A percentile compares a stretch with the other conserved stretches of the same genome.
phyloP scores from a whole-genome alignment of 129 eudicot species.

The Pittosporum tobira region DNA sequence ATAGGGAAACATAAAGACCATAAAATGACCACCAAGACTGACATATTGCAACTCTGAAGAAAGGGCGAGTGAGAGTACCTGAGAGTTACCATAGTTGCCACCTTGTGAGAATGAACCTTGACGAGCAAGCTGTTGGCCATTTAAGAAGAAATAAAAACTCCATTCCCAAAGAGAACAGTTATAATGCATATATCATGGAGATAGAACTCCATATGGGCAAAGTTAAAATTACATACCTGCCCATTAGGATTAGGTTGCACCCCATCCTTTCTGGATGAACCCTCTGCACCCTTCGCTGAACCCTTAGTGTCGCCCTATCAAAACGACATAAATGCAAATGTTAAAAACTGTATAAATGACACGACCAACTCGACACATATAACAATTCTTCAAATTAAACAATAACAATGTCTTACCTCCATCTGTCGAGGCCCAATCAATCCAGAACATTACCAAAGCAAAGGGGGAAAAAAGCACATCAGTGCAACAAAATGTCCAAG shows the following conservation, averaged over 20 bases:
- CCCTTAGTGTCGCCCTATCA: slow-evolving; percentile 75
- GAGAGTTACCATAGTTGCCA: slow-evolving; percentile 51
- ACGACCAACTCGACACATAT: background rate
- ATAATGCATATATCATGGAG: background rate
- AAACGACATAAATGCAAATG: background rate
- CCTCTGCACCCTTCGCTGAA: slow-evolving; percentile 66
- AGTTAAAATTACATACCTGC: slow-evolving; percentile 30
- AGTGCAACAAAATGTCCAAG: slow-evolving; percentile 11
- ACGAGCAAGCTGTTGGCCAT: slow-evolving; percentile 37
- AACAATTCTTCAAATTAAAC: background rate
- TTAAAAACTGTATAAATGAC: background rate
- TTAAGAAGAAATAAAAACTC: slow-evolving; percentile 1
- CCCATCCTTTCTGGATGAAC: slow-evolving; percentile 54
- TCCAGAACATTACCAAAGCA: slow-evolving; percentile 16
- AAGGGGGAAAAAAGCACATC: slow-evolving; percentile 10
- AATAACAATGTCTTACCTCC: slow-evolving; percentile 51
- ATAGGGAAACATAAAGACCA: background rate
- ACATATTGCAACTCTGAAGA: background rate
- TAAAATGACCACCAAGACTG: background rate
- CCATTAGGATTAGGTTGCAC: slow-evolving; percentile 32
- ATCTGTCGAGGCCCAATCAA: slow-evolving; percentile 33
- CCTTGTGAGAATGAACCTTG: slow-evolving; percentile 59
- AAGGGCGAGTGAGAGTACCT: slow-evolving; percentile 29
- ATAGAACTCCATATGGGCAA: background rate
- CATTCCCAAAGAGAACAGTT: background rate